These are phyloP conservation scores for Zygotorulaspora sp. DNA, from an alignment of 805 yeast genomes.

Conservation along the genomic window DNA sequence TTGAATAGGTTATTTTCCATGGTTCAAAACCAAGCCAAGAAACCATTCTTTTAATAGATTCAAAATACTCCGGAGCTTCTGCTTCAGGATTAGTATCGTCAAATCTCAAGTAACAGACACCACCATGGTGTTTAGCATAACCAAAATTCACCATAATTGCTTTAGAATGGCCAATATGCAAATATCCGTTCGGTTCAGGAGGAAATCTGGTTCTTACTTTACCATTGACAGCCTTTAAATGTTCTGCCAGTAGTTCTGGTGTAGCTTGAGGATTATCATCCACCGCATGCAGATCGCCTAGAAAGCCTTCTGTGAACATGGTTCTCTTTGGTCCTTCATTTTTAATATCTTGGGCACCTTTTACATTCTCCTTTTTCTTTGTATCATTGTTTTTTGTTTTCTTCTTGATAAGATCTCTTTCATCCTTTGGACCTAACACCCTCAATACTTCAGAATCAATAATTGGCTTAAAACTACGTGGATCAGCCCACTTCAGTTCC, in stretches of 20 bases:
- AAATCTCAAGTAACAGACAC: conserved; percentile 85
- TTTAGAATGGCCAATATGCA: conserved; percentile 97
- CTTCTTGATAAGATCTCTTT: conserved; percentile 78
- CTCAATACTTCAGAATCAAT: conserved; percentile 73
- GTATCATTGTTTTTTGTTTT: conserved; percentile 51
- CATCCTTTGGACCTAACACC: conserved; percentile 91
- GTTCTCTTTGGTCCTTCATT: conserved; percentile 43
- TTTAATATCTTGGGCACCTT: conserved; percentile 13
- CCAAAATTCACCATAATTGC: conserved; percentile 98
- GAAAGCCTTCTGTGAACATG: conserved; percentile 93
- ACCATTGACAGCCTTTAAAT: conserved; percentile 72
- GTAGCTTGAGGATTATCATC: conserved; percentile 91
- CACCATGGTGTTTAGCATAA: conserved; percentile 82
- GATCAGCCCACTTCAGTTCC: conserved; percentile 86
- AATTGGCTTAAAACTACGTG: conserved; percentile 77
- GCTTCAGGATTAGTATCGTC: conserved; percentile 99
- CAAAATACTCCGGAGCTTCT: conserved; percentile 88
- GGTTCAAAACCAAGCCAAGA: conserved; percentile 94
- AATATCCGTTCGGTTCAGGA: conserved; percentile 98
- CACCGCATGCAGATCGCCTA: conserved; percentile 91
- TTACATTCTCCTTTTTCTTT: conserved; percentile 35
- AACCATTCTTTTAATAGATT: conserved; percentile 77
- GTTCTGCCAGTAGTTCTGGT: conserved; percentile 80
- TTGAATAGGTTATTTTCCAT: conserved; percentile 90
- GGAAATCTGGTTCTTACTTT: conserved; percentile 88